Evolutionary conservation across 2,329 filamentous ascomycete species (phyloP), one percentile per base, ranked within the genome.

Genomic region (Aspergillus flavus): DNA sequence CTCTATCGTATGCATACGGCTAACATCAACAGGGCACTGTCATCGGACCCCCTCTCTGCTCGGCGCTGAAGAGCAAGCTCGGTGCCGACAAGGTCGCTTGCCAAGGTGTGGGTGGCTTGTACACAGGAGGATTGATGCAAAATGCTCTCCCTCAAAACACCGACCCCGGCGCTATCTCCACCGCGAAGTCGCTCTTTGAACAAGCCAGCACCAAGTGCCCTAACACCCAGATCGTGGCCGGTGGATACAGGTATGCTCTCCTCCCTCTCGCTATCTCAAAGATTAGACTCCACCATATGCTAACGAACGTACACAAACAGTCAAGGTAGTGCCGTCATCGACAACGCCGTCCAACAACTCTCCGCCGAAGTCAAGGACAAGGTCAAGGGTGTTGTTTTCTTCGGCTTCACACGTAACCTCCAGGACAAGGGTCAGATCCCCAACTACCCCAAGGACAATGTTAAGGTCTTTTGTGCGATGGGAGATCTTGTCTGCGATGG

Each of bases 281-380:
- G 5, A 19, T 4, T 6, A 53, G 1, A n/a, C 1, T 6, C 1
- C 3, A 2, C 5, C 21, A 30, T 10, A 32, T 61, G 19, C 58
- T 63, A 57, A 65, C 39, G 10, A 69, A 69, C n/a, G 70, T 7
- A 75, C 7, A 30, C 6, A 4, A 50, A 45, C 39, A 71, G 71
- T 58, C 71, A 83, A 69, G 82, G 82, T 34, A 76, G 79, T 4
- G 82, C 82, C 2, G 77, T 84, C 58, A 76, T 81, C n/a, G 75
- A 78, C 26, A 74, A 75, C 43, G 70, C 80, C 9, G 69, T 84
- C 54, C 70, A 75, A 12, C 71, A 76, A n/a, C 69, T 82, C 26
- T 62, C 67, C 19, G 30, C 64, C 4, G 64, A 61, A 0, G 70
- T 64, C 34, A 46, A 72, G 19, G 56, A 62, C 6, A 72, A 71